Conservation (phyloP, 768 basidiomycete species). For the Tylopilus intermedius region DNA sequence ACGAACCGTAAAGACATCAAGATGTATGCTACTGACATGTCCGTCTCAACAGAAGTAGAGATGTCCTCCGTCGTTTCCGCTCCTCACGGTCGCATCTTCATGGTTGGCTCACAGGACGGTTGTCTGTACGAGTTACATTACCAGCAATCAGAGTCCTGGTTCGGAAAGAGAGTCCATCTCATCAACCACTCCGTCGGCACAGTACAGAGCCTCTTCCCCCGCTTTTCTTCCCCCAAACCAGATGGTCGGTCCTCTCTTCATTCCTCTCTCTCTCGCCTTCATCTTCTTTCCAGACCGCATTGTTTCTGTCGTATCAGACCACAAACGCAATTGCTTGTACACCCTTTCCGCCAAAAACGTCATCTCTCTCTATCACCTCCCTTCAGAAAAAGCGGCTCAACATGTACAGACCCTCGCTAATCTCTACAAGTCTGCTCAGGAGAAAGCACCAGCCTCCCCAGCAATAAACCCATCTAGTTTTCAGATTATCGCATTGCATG, state of each 20-base stretch:
- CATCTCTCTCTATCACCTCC: slow-evolving; percentile 63
- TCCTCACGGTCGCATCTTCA: slow-evolving; percentile 81
- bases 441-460: slow-evolving; percentile 76
- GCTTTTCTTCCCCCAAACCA: slow-evolving; percentile 55
- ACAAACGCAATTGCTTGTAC: slow-evolving; percentile 68
- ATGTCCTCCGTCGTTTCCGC: slow-evolving; percentile 84
- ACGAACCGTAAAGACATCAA: slow-evolving; percentile 67
- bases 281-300: slow-evolving; percentile 56
- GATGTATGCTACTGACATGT: slow-evolving; percentile 86
- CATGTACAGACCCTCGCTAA: slow-evolving; percentile 73
- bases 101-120: slow-evolving; percentile 81
- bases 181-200: slow-evolving; percentile 83
- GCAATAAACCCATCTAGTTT: slow-evolving; percentile 67
- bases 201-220: slow-evolving; percentile 74
- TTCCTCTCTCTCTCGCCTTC: slow-evolving; percentile 1
- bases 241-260: slow-evolving; percentile 51
- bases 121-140: slow-evolving; percentile 91
- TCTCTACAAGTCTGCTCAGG: slow-evolving; percentile 69
- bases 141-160: slow-evolving; percentile 88
- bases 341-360: slow-evolving; percentile 61
- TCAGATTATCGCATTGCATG: slow-evolving; percentile 64
- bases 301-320: slow-evolving; percentile 60
- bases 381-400: slow-evolving; percentile 60
- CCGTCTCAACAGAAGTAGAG: slow-evolving; percentile 70
- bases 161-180: slow-evolving; percentile 78